Evolutionary conservation across 2,329 filamentous ascomycete genomes (phyloP).

Genomic region (Bipolaris zeicola): DNA sequence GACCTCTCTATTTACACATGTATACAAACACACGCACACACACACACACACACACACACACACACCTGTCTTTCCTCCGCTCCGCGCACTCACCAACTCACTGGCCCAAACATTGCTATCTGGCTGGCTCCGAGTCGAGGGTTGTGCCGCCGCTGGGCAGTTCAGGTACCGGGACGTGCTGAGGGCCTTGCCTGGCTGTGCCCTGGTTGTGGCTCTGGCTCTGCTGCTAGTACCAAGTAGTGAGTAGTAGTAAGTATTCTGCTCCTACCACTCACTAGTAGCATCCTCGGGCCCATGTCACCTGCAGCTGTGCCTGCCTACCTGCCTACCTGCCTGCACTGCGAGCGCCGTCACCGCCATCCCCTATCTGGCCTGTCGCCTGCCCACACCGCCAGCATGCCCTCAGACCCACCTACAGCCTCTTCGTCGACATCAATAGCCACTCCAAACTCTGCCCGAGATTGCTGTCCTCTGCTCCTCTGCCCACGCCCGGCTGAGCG

Average conservation of each 20-base stretch:
- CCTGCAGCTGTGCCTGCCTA: background rate
- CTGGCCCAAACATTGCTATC: background rate
- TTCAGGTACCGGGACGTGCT: conserved; percentile 9
- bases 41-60: too few relatives aligned
- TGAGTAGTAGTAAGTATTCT: too few relatives aligned
- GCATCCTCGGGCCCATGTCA: conserved; percentile 10
- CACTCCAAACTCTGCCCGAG: conserved; percentile 3
- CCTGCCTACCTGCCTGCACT: background rate
- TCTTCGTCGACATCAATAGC: conserved; percentile 6
- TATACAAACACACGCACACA: too few relatives aligned
- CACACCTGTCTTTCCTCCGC: too few relatives aligned
- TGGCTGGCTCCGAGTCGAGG: conserved; percentile 1
- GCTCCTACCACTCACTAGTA: too few relatives aligned
- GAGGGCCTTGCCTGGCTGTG: conserved; percentile 9
- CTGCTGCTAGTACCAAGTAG: too few relatives aligned
- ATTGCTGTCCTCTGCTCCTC: background rate
- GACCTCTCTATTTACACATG: too few relatives aligned
- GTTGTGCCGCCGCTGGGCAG: background rate
- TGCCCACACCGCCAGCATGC: conserved; percentile 12
- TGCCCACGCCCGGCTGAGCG: too few relatives aligned
- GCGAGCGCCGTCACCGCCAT: conserved; percentile 6
- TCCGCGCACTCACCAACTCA: background rate
- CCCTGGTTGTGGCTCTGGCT: too few relatives aligned
- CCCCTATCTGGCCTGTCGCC: background rate
- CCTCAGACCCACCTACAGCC: conserved; percentile 1